Percentiles rank a stretch among this genome's conserved stretches.
Conservation (phyloP, 148 eudicot genomes). For the Linanthus parryae region DNA sequence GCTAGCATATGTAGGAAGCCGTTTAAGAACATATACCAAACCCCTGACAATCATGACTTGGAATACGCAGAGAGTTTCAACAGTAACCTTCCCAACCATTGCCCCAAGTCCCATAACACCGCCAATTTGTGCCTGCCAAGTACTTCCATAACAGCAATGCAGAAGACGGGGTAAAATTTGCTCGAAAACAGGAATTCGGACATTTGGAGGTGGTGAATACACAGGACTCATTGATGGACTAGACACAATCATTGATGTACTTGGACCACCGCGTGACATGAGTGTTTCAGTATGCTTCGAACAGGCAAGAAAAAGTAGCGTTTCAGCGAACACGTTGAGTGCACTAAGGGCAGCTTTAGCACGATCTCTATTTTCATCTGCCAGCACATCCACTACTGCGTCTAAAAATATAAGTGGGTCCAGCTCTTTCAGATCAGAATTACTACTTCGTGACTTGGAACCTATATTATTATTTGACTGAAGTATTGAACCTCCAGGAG, state of each 20-base stretch:
- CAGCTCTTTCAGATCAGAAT: constrained; percentile 74
- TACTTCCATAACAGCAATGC: constrained; percentile 89
- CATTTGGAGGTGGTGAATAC: constrained; percentile 94
- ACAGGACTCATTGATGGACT: constrained; percentile 98
- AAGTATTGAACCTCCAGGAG: constrained; percentile 45
- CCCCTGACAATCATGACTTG: constrained; percentile 84
- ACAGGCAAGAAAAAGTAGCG: constrained; percentile 78
- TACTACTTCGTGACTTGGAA: constrained; percentile 45
- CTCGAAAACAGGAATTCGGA: constrained; percentile 85
- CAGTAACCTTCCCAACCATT: constrained; percentile 94
- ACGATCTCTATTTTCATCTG: constrained; percentile 85
- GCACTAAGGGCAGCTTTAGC: constrained; percentile 93
- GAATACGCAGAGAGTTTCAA: constrained; percentile 69
- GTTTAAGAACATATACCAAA: constrained; percentile 82
- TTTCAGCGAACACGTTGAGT: constrained; percentile 65
- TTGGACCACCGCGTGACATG: constrained; percentile 86
- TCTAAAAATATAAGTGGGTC: constrained; percentile 93
- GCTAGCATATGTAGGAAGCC: constrained; percentile 85
- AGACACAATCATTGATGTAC: constrained; percentile 95
- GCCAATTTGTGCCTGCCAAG: constrained; percentile 97
- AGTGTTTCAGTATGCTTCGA: constrained; percentile 62
- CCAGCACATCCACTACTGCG: constrained; percentile 91
- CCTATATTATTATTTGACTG: constrained; percentile 34
- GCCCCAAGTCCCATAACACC: constrained; percentile 96
- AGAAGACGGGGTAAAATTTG: constrained; percentile 90